These are phyloP conservation scores for Amyloporia xantha DNA, from an alignment of 768 basidiomycete genomes.

Conservation along the genomic window DNA sequence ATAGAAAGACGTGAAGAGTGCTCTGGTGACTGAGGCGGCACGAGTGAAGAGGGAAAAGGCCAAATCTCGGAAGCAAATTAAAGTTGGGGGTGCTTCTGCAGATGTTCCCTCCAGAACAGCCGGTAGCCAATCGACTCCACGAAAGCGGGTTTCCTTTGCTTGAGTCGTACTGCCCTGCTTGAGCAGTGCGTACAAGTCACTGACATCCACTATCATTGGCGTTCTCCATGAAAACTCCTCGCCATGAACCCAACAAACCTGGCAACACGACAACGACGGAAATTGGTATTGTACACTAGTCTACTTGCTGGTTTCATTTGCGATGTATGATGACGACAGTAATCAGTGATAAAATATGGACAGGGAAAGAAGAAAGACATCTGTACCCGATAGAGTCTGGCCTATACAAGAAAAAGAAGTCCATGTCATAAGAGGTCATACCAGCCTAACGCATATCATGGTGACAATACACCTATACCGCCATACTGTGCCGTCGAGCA, in stretches of 20 bases:
- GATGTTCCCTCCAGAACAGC: too few species aligned
- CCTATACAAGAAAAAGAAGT: not conserved
- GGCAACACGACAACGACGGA: not conserved
- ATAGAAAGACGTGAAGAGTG: constrained; percentile 1
- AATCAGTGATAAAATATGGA: constrained; percentile 1
- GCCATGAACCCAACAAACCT: not conserved
- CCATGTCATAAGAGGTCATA: constrained; percentile 1
- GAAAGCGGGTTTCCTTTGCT: constrained; percentile 3
- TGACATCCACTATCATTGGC: not conserved
- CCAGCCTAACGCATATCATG: not conserved
- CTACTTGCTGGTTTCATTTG: not conserved
- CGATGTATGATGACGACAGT: not conserved
- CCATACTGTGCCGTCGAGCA: constrained; percentile 60
- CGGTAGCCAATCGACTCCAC: too few species aligned
- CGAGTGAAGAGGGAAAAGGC: constrained; percentile 3
- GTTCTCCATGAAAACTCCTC: too few species aligned
- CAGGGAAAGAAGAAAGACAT: not conserved
- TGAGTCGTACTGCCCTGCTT: too few species aligned
- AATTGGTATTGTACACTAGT: not conserved
- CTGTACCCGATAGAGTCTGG: not conserved
- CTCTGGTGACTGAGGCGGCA: not conserved
- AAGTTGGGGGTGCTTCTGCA: not conserved
- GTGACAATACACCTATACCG: constrained; percentile 31
- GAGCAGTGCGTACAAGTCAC: not conserved
- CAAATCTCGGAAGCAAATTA: not conserved